Evolutionary conservation across 345 rosid species (phyloP).

Genomic region (Salix arbutifolia): DNA sequence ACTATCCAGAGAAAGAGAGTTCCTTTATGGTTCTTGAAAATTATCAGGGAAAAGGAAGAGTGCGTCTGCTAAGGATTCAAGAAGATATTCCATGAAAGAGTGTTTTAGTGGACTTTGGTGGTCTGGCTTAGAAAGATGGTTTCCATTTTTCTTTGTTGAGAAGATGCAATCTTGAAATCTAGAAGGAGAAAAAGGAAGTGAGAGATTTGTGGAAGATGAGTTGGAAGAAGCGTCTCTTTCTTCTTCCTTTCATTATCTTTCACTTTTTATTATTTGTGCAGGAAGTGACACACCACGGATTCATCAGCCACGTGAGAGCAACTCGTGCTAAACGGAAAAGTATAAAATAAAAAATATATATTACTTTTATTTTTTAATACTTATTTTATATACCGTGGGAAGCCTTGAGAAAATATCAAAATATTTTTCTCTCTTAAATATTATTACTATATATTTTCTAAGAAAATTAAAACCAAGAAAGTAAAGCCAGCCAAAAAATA

Average conservation of each 20-base stretch:
- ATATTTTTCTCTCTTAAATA: too few species aligned
- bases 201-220: constrained; percentile 13
- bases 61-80: constrained; percentile 22
- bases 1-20: not conserved
- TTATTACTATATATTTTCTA: too few species aligned
- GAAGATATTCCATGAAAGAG: constrained; percentile 26
- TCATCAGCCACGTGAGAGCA: constrained; percentile 1
- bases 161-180: not conserved
- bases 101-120: not conserved
- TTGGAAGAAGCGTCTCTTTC: constrained; percentile 10
- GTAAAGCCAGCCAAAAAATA: too few species aligned
- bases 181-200: not conserved
- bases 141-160: not conserved
- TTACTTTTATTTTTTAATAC: too few species aligned
- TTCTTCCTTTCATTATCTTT: not conserved
- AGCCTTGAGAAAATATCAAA: too few species aligned
- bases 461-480: too few species aligned
- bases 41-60: not conserved
- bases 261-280: not conserved
- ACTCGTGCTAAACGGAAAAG: too few species aligned
- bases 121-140: not conserved
- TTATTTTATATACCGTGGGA: too few species aligned
- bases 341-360: too few species aligned
- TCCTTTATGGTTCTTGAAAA: not conserved
- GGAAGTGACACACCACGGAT: constrained; percentile 2